Evolutionary conservation across 345 rosid species (phyloP).

Genomic region (Reutealis trisperma): DNA sequence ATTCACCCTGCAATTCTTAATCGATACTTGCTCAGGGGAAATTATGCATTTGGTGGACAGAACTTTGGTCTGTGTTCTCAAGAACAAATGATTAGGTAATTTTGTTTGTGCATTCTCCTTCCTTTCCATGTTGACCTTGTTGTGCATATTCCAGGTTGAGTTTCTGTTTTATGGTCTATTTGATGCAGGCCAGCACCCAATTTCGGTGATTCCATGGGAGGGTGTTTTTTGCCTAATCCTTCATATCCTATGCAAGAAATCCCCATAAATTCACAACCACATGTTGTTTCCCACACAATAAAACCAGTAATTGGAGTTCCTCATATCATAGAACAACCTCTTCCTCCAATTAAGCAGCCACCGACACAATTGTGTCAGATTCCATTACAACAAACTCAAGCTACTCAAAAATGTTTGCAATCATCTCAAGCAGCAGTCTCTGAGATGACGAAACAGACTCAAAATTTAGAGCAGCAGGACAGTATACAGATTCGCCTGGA

Average conservation of each 20-base stretch:
- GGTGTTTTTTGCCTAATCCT: constrained; percentile 41
- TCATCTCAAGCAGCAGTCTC: constrained; percentile 40
- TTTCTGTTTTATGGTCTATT: constrained; percentile 14
- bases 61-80: constrained; percentile 31
- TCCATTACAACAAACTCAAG: constrained; percentile 38
- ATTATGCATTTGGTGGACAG: constrained; percentile 30
- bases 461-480: constrained; percentile 43
- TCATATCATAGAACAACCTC: constrained; percentile 38
- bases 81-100: constrained; percentile 34
- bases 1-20: not conserved
- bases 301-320: constrained; percentile 42
- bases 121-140: constrained; percentile 6
- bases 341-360: constrained; percentile 38
- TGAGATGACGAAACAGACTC: constrained; percentile 43
- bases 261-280: constrained; percentile 45
- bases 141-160: constrained; percentile 6
- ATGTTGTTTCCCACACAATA: constrained; percentile 42
- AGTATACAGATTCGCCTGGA: constrained; percentile 38
- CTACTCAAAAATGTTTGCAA: constrained; percentile 45
- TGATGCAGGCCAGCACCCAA: constrained; percentile 47
- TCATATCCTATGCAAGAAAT: constrained; percentile 50
- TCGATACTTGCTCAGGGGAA: constrained; percentile 36
- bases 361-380: constrained; percentile 36
- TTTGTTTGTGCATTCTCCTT: not conserved
- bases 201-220: constrained; percentile 39